phyloP scores from a whole-genome alignment of 148 eudicot genomes.

The Camellia japonica region DNA sequence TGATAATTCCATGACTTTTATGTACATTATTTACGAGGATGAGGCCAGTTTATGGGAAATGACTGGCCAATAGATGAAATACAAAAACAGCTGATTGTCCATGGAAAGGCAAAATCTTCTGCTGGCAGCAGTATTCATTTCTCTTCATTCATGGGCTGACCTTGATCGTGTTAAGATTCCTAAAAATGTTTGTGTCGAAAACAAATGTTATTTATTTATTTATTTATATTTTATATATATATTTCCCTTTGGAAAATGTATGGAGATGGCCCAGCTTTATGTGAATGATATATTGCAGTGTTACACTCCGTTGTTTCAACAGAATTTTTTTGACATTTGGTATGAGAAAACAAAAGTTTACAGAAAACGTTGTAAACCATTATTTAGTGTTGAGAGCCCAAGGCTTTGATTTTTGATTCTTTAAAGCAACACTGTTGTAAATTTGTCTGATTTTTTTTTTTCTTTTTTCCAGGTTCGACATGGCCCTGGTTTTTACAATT shows the following conservation, averaged over 20 bases:
- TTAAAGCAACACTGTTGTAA: background rate
- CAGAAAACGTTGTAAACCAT: too few species aligned
- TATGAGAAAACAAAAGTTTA: too few species aligned
- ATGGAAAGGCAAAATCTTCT: background rate
- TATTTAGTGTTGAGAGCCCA: background rate
- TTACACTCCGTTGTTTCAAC: too few species aligned
- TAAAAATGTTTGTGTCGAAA: background rate
- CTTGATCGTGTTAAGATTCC: background rate
- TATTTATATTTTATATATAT: background rate
- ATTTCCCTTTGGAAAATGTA: background rate
- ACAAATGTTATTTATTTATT: background rate
- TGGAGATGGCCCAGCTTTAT: background rate
- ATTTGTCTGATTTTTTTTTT: background rate
- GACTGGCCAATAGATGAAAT: background rate
- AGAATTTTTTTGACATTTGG: too few species aligned
- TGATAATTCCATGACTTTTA: too few species aligned
- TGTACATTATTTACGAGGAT: too few species aligned
- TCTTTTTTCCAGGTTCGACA: constrained; percentile 73
- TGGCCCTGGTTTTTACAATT: constrained; percentile 70
- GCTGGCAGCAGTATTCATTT: background rate
- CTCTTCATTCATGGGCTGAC: constrained; percentile 1
- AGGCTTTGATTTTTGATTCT: background rate
- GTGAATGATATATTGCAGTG: background rate
- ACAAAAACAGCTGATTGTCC: background rate
- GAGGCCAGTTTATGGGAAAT: background rate